Evolutionary conservation across 306 rosid genomes (phyloP).

Genomic region (Lathyrus oleraceus): DNA sequence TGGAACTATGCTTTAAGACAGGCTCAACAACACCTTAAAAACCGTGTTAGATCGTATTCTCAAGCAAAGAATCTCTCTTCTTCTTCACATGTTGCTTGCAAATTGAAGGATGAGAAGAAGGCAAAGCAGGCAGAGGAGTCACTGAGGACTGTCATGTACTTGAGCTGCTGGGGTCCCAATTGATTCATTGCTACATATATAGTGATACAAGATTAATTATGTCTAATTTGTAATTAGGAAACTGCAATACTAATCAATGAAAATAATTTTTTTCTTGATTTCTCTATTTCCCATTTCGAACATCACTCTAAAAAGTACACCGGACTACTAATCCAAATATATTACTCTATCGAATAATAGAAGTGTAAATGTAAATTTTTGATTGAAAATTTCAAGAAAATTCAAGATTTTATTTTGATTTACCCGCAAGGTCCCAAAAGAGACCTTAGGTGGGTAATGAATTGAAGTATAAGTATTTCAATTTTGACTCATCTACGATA

Average conservation of each 20-base stretch:
- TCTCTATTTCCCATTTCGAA: too few relatives aligned
- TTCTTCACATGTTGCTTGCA: constrained; percentile 35
- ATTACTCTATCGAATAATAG: too few relatives aligned
- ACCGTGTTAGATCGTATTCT: constrained; percentile 26
- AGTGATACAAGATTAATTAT: background rate
- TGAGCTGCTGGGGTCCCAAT: constrained; percentile 60
- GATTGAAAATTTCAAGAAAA: too few relatives aligned
- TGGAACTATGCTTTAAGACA: constrained; percentile 22
- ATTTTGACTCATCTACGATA: too few relatives aligned
- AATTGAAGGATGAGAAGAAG: constrained; percentile 44
- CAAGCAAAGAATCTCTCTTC: constrained; percentile 46
- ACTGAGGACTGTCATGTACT: constrained; percentile 64
- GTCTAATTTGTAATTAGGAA: background rate
- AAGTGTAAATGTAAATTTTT: too few relatives aligned
- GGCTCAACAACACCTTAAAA: constrained; percentile 1
- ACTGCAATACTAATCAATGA: background rate
- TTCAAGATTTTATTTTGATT: too few relatives aligned
- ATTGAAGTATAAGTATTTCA: too few relatives aligned
- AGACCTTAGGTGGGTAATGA: too few relatives aligned
- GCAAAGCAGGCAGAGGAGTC: constrained; percentile 67
- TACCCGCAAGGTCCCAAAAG: too few relatives aligned
- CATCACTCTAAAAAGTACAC: too few relatives aligned
- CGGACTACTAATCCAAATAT: too few relatives aligned
- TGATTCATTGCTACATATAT: background rate
- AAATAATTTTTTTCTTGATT: too few relatives aligned